A percentile compares a stretch with the other conserved stretches of the same genome.
These are phyloP conservation scores for Tolypocladium tropicale DNA, from an alignment of 2,329 filamentous ascomycete genomes.

Conservation along the genomic window DNA sequence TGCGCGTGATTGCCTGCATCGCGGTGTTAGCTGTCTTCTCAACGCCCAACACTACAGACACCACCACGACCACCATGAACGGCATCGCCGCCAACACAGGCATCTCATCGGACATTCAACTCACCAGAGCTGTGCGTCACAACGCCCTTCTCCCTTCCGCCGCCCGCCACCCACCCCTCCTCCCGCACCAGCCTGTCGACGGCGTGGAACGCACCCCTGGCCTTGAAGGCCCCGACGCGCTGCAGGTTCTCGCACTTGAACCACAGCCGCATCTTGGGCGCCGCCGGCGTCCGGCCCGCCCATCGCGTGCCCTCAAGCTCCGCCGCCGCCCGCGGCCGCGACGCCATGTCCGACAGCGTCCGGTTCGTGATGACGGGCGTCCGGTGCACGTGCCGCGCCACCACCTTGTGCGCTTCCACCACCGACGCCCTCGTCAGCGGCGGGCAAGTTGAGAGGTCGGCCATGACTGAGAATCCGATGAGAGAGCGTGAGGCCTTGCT, in stretches of 20 bases:
- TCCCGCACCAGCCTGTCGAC: constrained; percentile 57
- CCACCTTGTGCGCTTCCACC: constrained; percentile 58
- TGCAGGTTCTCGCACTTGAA: constrained; percentile 97
- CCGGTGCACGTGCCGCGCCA: constrained; percentile 65
- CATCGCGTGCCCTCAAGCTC: constrained; percentile 46
- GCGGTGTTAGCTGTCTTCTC: constrained; percentile 2
- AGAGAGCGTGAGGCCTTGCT: background rate
- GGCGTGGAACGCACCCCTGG: constrained; percentile 81
- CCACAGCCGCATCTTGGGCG: constrained; percentile 62
- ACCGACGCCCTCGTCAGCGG: constrained; percentile 68
- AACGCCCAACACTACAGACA: too few species aligned
- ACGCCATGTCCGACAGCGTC: constrained; percentile 66
- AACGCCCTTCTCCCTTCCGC: constrained; percentile 57
- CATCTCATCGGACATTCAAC: constrained; percentile 3
- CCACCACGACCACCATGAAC: background rate
- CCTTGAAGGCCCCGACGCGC: constrained; percentile 86
- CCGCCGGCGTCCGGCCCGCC: constrained; percentile 44
- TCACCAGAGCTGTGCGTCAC: constrained; percentile 83
- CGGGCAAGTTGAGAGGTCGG: constrained; percentile 30
- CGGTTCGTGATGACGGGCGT: constrained; percentile 76
- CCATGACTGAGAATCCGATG: background rate
- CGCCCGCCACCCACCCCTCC: constrained; percentile 49
- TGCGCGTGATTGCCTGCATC: constrained; percentile 81
- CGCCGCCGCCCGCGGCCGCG: constrained; percentile 49
- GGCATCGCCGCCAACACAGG: background rate